These are phyloP conservation scores for Podospora pseudocomata DNA, from an alignment of 495 filamentous ascomycete species.

Conservation along the genomic window DNA sequence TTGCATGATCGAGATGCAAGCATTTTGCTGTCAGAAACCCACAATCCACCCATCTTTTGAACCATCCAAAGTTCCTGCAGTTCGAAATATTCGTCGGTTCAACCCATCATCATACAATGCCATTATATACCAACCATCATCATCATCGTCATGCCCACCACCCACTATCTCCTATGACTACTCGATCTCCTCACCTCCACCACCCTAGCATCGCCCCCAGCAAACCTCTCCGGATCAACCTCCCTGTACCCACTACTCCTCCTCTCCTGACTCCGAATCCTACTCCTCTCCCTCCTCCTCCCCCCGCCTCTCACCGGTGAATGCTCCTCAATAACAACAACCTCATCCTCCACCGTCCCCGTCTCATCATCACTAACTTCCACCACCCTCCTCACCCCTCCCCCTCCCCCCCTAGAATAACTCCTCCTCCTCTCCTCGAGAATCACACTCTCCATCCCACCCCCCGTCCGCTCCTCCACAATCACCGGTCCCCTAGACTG, in stretches of 20 bases:
- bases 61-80: too few relatives aligned
- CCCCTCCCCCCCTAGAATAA: slow-evolving; percentile 14
- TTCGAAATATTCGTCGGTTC: background rate
- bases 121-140: background rate
- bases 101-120: background rate
- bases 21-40: background rate
- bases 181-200: slow-evolving; percentile 33
- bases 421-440: slow-evolving; percentile 34
- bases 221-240: slow-evolving; percentile 32
- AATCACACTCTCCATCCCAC: slow-evolving; percentile 34
- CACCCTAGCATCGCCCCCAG: slow-evolving; percentile 29
- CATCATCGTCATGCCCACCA: background rate
- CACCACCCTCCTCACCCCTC: slow-evolving; percentile 25
- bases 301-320: slow-evolving; percentile 24
- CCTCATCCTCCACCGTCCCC: slow-evolving; percentile 36
- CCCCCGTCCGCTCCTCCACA: slow-evolving; percentile 28
- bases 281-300: slow-evolving; percentile 25
- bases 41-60: background rate
- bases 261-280: slow-evolving; percentile 35
- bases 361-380: slow-evolving; percentile 13
- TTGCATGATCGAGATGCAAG: background rate
- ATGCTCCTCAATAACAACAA: slow-evolving; percentile 48
- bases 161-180: slow-evolving; percentile 22
- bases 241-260: slow-evolving; percentile 33
- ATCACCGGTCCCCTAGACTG: slow-evolving; percentile 24